These are phyloP conservation scores for Osmanthus fragrans DNA, from an alignment of 257 asterid species.

Conservation along the genomic window DNA sequence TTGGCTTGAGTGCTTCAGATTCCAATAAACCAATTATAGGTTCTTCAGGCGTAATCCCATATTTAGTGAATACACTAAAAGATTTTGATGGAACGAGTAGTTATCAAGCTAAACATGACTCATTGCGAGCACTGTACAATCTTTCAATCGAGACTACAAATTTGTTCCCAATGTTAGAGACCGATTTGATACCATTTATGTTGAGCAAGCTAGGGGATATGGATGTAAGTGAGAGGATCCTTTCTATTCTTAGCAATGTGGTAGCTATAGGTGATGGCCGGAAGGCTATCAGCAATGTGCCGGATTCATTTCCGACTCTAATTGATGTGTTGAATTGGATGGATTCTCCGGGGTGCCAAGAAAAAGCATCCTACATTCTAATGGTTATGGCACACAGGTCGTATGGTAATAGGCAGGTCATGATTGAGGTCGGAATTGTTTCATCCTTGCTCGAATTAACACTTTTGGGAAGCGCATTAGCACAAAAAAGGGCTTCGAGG, in stretches of 20 bases:
- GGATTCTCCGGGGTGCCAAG: constrained; percentile 84
- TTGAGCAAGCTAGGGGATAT: constrained; percentile 59
- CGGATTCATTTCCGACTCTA: constrained; percentile 56
- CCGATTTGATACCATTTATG: constrained; percentile 51
- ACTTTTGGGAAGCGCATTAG: constrained; percentile 72
- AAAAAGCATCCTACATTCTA: constrained; percentile 68
- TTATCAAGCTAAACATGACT: constrained; percentile 56
- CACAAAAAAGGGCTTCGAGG: constrained; percentile 88
- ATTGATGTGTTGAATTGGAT: constrained; percentile 73
- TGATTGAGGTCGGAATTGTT: constrained; percentile 75
- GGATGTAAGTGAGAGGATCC: constrained; percentile 71
- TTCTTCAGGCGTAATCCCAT: constrained; percentile 72
- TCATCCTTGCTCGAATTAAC: constrained; percentile 75
- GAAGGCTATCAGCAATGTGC: constrained; percentile 45
- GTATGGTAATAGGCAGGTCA: constrained; percentile 62
- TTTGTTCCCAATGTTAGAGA: constrained; percentile 43
- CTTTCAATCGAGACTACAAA: constrained; percentile 65
- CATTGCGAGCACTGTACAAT: constrained; percentile 75
- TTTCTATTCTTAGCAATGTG: constrained; percentile 67
- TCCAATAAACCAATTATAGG: constrained; percentile 75
- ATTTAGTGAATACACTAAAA: constrained; percentile 46
- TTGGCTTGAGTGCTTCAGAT: constrained; percentile 82
- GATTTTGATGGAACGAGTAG: constrained; percentile 12
- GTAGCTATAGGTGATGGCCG: constrained; percentile 64
- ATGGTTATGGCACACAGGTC: constrained; percentile 96